Conservation (phyloP, 352 stramenopile genomes). For the Phytopythium mirpurense region DNA sequence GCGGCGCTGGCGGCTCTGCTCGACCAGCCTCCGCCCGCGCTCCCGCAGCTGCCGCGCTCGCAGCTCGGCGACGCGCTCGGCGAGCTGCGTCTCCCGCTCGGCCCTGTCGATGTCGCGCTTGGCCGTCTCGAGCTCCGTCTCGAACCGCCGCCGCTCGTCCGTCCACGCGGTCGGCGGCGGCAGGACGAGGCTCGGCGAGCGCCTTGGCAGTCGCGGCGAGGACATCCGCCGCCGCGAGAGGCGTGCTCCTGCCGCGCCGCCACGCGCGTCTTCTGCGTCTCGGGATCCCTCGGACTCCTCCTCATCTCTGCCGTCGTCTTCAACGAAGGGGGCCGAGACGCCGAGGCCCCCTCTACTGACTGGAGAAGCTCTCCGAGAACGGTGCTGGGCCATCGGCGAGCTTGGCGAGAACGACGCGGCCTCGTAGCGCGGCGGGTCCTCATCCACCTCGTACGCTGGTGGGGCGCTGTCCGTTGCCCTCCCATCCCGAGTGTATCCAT, state of each 20-base stretch:
- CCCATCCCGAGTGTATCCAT: slow-evolving; percentile 5
- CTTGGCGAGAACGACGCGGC: neutral
- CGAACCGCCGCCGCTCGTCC: slow-evolving; percentile 29
- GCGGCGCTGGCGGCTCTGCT: slow-evolving; percentile 21
- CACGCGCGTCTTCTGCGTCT: slow-evolving; percentile 9
- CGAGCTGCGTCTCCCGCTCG: slow-evolving; percentile 30
- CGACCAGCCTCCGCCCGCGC: slow-evolving; percentile 12
- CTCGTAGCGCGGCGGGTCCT: slow-evolving; percentile 1
- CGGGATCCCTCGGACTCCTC: no score
- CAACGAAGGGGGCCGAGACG: slow-evolving; percentile 2
- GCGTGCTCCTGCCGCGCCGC: slow-evolving; percentile 1
- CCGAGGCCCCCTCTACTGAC: no score
- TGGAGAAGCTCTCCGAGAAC: no score
- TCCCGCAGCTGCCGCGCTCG: slow-evolving; percentile 33
- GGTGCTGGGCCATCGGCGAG: slow-evolving; percentile 2
- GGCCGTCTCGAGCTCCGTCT: slow-evolving; percentile 37
- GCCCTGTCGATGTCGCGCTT: slow-evolving; percentile 33
- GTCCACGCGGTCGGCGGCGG: slow-evolving; percentile 30
- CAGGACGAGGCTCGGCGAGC: slow-evolving; percentile 4
- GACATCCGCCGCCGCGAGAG: neutral
- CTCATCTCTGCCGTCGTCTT: neutral
- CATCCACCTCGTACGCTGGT: neutral
- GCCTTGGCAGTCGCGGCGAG: slow-evolving; percentile 12
- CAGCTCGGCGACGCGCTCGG: slow-evolving; percentile 30
- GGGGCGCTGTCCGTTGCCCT: neutral